These are phyloP conservation scores for Eucalyptus sideroxylon DNA, from an alignment of 345 rosid species.

Conservation along the genomic window DNA sequence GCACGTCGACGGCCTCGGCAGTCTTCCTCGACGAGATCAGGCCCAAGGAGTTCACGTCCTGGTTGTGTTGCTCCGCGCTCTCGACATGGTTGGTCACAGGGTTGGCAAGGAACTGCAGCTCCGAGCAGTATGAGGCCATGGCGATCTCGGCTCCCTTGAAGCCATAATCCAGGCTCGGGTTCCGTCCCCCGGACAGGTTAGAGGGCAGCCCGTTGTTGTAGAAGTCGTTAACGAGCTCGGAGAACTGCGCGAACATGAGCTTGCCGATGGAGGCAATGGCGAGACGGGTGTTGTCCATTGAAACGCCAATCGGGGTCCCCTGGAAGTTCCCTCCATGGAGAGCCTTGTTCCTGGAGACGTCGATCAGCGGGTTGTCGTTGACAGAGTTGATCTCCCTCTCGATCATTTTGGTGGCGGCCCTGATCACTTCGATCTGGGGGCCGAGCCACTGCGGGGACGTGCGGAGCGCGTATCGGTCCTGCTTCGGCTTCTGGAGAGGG, in stretches of 20 bases:
- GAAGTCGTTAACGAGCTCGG: conserved; percentile 67
- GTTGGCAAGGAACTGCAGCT: conserved; percentile 62
- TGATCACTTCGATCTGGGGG: conserved; percentile 66
- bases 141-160: conserved; percentile 83
- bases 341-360: conserved; percentile 59
- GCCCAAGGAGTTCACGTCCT: conserved; percentile 70
- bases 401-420: conserved; percentile 52
- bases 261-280: conserved; percentile 66
- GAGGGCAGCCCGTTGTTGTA: conserved; percentile 80
- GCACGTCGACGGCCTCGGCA: conserved; percentile 39
- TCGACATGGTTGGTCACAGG: conserved; percentile 76
- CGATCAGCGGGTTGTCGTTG: conserved; percentile 68
- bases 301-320: conserved; percentile 83
- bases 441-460: conserved; percentile 83
- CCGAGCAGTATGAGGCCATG: conserved; percentile 77
- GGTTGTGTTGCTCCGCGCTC: conserved; percentile 78
- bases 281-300: conserved; percentile 65
- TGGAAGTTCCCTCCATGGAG: conserved; percentile 80
- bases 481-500: conserved; percentile 65
- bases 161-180: conserved; percentile 69
- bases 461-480: conserved; percentile 65
- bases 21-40: conserved; percentile 60
- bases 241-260: conserved; percentile 70
- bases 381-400: conserved; percentile 79
- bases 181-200: conserved; percentile 42